phyloP scores from a whole-genome alignment of 2,329 filamentous ascomycete genomes.

The Penicillium hordei region DNA sequence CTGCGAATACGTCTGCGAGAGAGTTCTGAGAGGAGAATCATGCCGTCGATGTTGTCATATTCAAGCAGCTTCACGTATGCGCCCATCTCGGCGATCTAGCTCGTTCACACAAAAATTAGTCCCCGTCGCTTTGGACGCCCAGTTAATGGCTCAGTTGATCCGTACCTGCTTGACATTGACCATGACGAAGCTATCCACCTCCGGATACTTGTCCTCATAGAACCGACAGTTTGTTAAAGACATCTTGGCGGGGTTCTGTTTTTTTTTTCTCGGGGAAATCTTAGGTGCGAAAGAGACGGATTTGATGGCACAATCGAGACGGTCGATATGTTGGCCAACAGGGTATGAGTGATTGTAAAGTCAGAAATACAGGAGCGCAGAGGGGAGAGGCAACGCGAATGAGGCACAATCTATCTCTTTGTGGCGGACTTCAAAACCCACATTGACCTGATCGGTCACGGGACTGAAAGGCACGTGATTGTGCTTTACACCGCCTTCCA shows the following conservation, averaged over 20 bases:
- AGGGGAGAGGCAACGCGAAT: slow-evolving; percentile 18
- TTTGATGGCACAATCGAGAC: slow-evolving; percentile 14
- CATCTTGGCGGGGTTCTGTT: slow-evolving; percentile 64
- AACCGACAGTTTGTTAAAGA: slow-evolving; percentile 96
- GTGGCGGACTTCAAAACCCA: slow-evolving; percentile 43
- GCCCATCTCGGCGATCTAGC: slow-evolving; percentile 97
- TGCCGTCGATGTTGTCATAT: slow-evolving; percentile 99
- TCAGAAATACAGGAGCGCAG: slow-evolving; percentile 9
- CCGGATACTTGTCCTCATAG: slow-evolving; percentile 96
- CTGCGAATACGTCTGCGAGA: slow-evolving; percentile 96
- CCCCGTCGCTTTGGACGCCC: not conserved
- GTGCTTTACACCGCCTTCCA: slow-evolving; percentile 1
- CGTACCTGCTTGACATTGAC: slow-evolving; percentile 96
- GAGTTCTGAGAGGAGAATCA: slow-evolving; percentile 97
- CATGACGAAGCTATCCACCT: slow-evolving; percentile 99
- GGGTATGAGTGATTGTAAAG: slow-evolving; percentile 14
- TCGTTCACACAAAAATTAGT: slow-evolving; percentile 13
- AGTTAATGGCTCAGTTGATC: not conserved
- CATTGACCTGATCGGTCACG: slow-evolving; percentile 25
- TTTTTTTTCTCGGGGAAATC: slow-evolving; percentile 20
- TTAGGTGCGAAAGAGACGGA: slow-evolving; percentile 9
- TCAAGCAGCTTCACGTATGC: slow-evolving; percentile 99
- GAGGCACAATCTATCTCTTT: slow-evolving; percentile 37
- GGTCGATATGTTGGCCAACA: slow-evolving; percentile 9
- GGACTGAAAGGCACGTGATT: slow-evolving; percentile 11